Conservation (phyloP, 768 basidiomycete species). For the Boletus rubescentipes region DNA sequence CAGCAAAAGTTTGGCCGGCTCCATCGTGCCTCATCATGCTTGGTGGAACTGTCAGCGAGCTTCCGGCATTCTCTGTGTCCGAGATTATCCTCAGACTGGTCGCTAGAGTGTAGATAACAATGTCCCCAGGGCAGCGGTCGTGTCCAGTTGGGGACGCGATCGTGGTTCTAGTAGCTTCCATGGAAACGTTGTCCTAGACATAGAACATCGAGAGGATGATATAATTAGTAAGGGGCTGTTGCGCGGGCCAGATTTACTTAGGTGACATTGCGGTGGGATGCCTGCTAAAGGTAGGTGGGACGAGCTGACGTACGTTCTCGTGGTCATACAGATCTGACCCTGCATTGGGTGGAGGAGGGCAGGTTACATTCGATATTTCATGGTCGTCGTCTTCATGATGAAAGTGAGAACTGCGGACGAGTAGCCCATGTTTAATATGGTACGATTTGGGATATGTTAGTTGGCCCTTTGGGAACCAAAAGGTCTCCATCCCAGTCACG, state of each 20-base stretch:
- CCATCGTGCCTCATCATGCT: background rate
- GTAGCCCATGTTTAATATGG: background rate
- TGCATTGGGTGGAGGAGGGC: too few species aligned
- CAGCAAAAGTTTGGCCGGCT: background rate
- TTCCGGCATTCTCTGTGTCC: background rate
- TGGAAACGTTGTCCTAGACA: slow-evolving; percentile 7
- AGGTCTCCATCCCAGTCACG: background rate
- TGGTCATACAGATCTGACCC: background rate
- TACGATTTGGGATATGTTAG: background rate
- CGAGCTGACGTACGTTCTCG: background rate
- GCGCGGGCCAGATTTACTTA: background rate
- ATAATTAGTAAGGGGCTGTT: background rate
- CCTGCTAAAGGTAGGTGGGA: background rate
- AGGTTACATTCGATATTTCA: background rate
- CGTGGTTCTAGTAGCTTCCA: background rate
- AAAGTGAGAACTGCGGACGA: too few species aligned
- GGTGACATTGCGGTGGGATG: background rate
- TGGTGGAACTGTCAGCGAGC: background rate
- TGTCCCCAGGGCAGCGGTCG: background rate
- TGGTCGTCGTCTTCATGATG: background rate
- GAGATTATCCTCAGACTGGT: background rate
- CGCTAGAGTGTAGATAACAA: background rate
- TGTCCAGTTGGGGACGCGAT: background rate
- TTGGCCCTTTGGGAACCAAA: background rate
- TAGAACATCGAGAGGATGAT: background rate